Evolutionary conservation across 2,329 filamentous ascomycete species (phyloP), one percentile per base, ranked within the genome.

Genomic region (Coccinonectria pachysandricola): DNA sequence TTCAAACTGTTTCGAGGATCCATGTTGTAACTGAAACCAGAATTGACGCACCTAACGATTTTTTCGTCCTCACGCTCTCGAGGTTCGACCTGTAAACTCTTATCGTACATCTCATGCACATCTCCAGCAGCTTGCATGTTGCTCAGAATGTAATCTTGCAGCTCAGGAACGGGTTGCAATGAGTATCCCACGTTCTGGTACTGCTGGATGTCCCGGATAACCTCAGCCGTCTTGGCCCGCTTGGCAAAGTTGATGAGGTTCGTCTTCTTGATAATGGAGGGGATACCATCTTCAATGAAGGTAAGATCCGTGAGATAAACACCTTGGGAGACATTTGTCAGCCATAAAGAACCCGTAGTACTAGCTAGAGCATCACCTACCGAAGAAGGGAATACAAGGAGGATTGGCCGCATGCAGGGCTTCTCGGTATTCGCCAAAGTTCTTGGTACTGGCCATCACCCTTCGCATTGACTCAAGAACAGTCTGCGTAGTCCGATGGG

Each of bases 81-180:
- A 37, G 91, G 91, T 56, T 98, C 91, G 34, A 98, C 78, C 48
- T 79, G 71, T 60, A 98, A 65, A 60, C 86, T 94, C 68, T 87
- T 87, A 57, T 96, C 87, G 64, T 96, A 98, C 91, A 96, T 96
- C 65, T 96, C 88, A 56, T 96, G 87, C 37, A 98, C 91, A 54
- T 96, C 88, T 27, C 86, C 83, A 4, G 91, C 88, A 15, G 79
- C 80, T 60, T 92, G 81, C 82, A 96, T 93, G 54, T 96, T 95
- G 54, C 78, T 87, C 42, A 95, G 61, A 40, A 98, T 94, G 58
- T 96, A 98, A 43, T 96, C 87, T 53, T 96, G 88, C 40, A 98
- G 65, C 58, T 96, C 91, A 2, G 78, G 72, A 10, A 98, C 88
- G 1, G 86, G 72, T 50, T 92, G 83, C 27, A 98, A 64, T 6